Evolutionary conservation across 441 rosid species (phyloP), one percentile per base, ranked within the genome.

Genomic region (Jatropha multifida): DNA sequence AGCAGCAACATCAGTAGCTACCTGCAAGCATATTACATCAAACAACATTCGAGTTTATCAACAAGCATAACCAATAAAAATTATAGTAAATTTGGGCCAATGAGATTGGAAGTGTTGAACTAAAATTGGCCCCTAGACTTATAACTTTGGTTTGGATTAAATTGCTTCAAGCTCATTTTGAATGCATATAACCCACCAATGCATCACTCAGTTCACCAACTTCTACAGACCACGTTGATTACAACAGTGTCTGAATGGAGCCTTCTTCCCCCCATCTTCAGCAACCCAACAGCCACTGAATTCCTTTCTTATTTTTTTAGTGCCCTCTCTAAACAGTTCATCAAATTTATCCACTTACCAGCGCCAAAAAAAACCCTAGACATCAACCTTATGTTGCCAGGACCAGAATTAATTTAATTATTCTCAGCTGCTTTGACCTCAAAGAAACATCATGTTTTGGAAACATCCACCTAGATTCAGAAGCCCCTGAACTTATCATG

Each of bases 1-100:
- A 40, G 99, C 98, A 73, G 98, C 98, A 64, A 95, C 98, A 77
- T 95, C 98, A 69, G 98, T 95, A 17, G 98, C 99, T 77, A 95
- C 96, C 97, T 95, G 80, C 79, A 82, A 40, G 69, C 52, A 65
- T 48, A 68, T 59, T 65, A 69, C 48, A 40, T 74, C 32, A 41
- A 38, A 20, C 76, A 48, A 81, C 69, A 58, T n/a, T 20, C 46
- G 54, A 67, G 58, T 55, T 74, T 69, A 15, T 23, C 48, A 20
- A 15, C 49, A 68, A 61, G 6, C 18, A 65, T 18, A 26, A 32
- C 13, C 0, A 42, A 8, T 52, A 17, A 9, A 23, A 44, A 49
- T 7, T 15, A 18, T 15, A 44, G 48, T 44, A 44, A 44, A 7
- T 44, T 44, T 44, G 48, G 48, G 48, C 15, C 18, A 5, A 52